Percentiles rank a stretch among this genome's conserved stretches.
Conservation (phyloP, 345 rosid species). For the Eucalyptus cladocalyx region DNA sequence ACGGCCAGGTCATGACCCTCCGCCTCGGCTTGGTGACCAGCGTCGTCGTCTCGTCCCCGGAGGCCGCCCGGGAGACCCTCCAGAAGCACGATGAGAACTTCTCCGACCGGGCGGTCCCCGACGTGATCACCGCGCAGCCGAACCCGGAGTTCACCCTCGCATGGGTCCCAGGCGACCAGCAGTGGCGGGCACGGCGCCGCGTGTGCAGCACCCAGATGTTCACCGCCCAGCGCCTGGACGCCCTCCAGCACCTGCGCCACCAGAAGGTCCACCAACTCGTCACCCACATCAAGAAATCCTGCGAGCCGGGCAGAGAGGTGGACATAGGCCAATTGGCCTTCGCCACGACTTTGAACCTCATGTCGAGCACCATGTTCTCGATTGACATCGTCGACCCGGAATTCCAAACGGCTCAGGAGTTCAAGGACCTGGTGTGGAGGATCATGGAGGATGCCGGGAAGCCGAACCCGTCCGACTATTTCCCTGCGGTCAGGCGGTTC, state of each 20-base stretch:
- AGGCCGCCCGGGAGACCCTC: conserved; percentile 19
- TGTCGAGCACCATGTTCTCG: conserved; percentile 21
- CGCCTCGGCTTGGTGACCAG: conserved; percentile 14
- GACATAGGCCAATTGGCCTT: conserved; percentile 10
- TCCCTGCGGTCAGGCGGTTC: conserved; percentile 12
- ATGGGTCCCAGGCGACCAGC: conserved; percentile 10
- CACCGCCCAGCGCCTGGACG: conserved; percentile 8
- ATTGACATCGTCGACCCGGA: conserved; percentile 11
- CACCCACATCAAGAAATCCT: conserved; percentile 2
- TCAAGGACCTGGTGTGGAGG: conserved; percentile 16
- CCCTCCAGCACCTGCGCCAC: conserved; percentile 12
- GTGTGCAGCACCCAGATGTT: conserved; percentile 20
- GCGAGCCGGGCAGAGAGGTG: background rate
- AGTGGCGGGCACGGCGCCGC: conserved; percentile 28
- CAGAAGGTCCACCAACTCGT: conserved; percentile 14
- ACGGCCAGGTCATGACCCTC: conserved; percentile 28
- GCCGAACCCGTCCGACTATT: conserved; percentile 23
- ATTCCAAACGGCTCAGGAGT: conserved; percentile 11
- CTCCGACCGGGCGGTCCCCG: conserved; percentile 9
- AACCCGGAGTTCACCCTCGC: conserved; percentile 18
- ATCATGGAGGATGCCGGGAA: conserved; percentile 22
- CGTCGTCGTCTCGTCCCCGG: conserved; percentile 13
- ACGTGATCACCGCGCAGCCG: conserved; percentile 9
- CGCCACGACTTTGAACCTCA: conserved; percentile 11
- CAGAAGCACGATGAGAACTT: conserved; percentile 12